These are phyloP conservation scores for Metschnikowia continentalis DNA, from an alignment of 805 yeast genomes.

Conservation along the genomic window DNA sequence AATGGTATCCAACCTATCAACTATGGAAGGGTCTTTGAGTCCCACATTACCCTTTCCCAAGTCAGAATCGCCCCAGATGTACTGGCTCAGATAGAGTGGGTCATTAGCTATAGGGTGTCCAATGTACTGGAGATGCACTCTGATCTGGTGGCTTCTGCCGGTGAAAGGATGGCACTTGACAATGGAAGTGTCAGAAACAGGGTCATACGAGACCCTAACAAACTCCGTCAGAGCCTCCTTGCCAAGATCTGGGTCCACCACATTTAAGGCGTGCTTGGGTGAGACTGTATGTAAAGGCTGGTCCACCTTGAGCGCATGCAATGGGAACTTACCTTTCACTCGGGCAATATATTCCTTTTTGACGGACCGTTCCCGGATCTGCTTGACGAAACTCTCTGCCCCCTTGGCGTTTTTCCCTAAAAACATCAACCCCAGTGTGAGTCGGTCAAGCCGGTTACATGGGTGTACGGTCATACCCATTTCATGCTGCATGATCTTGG, in stretches of 20 bases:
- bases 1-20: conserved; percentile 49
- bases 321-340: conserved; percentile 83
- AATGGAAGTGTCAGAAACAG: conserved; percentile 51
- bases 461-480: conserved; percentile 61
- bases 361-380: conserved; percentile 68
- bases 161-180: conserved; percentile 85
- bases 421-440: conserved; percentile 93
- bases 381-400: conserved; percentile 72
- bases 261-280: conserved; percentile 68
- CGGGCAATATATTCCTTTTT: conserved; percentile 81
- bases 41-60: conserved; percentile 62
- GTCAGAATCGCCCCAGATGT: conserved; percentile 67
- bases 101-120: conserved; percentile 92
- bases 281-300: conserved; percentile 66
- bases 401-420: conserved; percentile 77
- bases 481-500: conserved; percentile 73
- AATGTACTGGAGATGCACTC: conserved; percentile 87
- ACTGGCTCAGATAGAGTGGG: conserved; percentile 77
- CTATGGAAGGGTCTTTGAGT: conserved; percentile 43
- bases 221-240: conserved; percentile 76
- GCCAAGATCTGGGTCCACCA: conserved; percentile 45
- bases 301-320: conserved; percentile 49
- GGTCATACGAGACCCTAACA: conserved; percentile 61
- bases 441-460: conserved; percentile 82
- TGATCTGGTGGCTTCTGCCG: conserved; percentile 92